Evolutionary conservation across 2,329 filamentous ascomycete species (phyloP), one percentile per base, ranked within the genome.

Genomic region (Dactylellina parvicollis): DNA sequence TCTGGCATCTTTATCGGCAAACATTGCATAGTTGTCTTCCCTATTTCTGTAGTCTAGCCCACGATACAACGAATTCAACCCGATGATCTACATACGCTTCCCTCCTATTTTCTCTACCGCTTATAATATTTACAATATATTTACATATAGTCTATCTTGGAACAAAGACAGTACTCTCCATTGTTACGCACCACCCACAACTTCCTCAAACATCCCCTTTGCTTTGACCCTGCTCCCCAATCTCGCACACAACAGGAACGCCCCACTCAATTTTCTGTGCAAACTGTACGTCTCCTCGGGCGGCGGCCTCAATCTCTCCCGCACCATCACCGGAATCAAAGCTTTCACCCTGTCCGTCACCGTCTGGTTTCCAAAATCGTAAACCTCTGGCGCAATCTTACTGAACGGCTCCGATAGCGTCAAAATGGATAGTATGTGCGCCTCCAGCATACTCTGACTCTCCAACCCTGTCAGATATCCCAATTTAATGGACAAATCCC

Each of bases 201-300:
- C 89, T 40, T 86, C 81, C 66, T 85, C 84, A 80, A 99, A 99
- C 82, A 99, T 82, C 70, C 90, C 88, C 75, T 90, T 87, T 77
- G 94, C 97, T 66, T 84, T 84, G 1, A 99, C 93, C 75, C 87
- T 86, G 80, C 92, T 96, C 2, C 92, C 92, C 71, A 99, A 80
- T 76, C 88, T 86, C 0, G 95, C 93, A 80, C 95, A 99, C 16
- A 99, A 84, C 78, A 99, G 81, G 80, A 99, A 99, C 0, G 95
- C 96, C 0, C 95, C 95, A 80, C 92, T 96, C 61, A 99, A 83
- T 83, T 99, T 99, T 73, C 95, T 87, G 81, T 99, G 95, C 78
- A 99, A 82, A 80, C 90, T 94, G 79, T 99, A 99, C 57, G 95
- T 99, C 84, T 99, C 95, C 82, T 99, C 96, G 0, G 95, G 95